Base-by-base conservation (phyloP, 106 monocot species). In the Narthecium ossifragum region DNA sequence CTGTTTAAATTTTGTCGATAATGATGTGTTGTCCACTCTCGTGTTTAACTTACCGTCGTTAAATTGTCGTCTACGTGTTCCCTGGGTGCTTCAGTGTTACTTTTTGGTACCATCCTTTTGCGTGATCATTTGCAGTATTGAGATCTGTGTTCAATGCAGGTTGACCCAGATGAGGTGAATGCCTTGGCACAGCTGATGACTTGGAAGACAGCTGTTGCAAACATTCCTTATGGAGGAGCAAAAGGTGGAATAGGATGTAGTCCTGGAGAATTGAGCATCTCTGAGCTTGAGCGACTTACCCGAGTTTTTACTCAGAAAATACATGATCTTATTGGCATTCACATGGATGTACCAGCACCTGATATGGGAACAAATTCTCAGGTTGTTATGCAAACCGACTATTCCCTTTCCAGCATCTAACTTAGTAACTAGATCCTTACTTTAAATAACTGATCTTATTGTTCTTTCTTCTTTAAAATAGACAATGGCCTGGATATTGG, bases 401-500 rank as follows among this genome's bases (percentile, higher is more conserved):
- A 30, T 17, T 22, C n/a, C n/a, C n/a, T 46, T 51, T 11, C 64
- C 34, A 0, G 18, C 30, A 29, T 56, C 36, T 29, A 24, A 17
- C 7, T 52, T 62, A 46, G 4, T 51, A n/a, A n/a, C n/a, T 50
- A 15, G 8, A 46, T 46, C 46, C 4, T n/a, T 20, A 8, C 2
- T 1, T 50, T 50, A 20, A 23, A 26, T 26, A 51, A n/a, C 24
- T 23, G 24, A 26, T 51, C 25, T 26, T 6, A 23, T 21, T 60
- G 21, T 3, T 21, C 9, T 55, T 33, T 23, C 9, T 45, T 59
- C 45, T 39, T 26, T 51, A 30, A 18, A 61, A 55, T 48, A 92
- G 92, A 92, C 92, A 39, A 92, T 92, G 92, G 83, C 92, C 39
- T 92, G 92, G 92, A 92, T 92, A 75, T 72, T 92, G 32, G 92